Percentiles rank a stretch among this genome's conserved stretches.
Evolutionary conservation across 1,284 basidiomycete genomes (phyloP).

Genomic region (Amylostereum chailletii): DNA sequence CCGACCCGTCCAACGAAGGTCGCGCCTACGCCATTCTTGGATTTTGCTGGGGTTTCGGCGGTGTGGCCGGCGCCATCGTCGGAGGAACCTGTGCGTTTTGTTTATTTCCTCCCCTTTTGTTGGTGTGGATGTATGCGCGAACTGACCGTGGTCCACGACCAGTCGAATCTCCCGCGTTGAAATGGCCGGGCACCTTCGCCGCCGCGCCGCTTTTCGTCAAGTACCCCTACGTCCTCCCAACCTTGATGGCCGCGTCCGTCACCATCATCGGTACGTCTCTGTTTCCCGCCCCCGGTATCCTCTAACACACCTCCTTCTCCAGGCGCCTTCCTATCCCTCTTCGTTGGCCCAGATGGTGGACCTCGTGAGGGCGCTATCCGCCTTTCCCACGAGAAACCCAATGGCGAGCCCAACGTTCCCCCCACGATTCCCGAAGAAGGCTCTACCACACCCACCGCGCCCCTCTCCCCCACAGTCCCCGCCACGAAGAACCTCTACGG

Average conservation of each 20-base stretch:
- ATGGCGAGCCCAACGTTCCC: constrained; percentile 17
- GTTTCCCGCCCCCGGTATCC: neutral
- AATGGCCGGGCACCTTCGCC: constrained; percentile 74
- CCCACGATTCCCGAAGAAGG: constrained; percentile 56
- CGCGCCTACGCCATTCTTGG: constrained; percentile 89
- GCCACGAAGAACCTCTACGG: constrained; percentile 15
- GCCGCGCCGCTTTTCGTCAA: constrained; percentile 60
- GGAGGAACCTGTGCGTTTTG: constrained; percentile 69
- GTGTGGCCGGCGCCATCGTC: constrained; percentile 82
- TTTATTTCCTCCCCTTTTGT: neutral
- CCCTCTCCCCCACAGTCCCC: neutral
- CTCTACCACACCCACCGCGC: constrained; percentile 22
- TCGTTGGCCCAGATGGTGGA: constrained; percentile 87
- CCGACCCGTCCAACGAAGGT: constrained; percentile 86
- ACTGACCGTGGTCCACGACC: neutral
- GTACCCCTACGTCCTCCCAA: constrained; percentile 92
- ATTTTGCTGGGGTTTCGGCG: constrained; percentile 95
- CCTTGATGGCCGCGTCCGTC: constrained; percentile 66
- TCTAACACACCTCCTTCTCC: constrained; percentile 6
- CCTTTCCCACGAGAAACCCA: constrained; percentile 65
- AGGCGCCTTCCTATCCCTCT: constrained; percentile 82
- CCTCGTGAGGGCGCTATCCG: constrained; percentile 79
- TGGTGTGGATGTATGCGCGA: no score
- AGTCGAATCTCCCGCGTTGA: constrained; percentile 82
- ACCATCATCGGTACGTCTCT: constrained; percentile 56